These are phyloP conservation scores for Cydonia oblonga DNA, from an alignment of 331 rosid species.

Conservation along the genomic window DNA sequence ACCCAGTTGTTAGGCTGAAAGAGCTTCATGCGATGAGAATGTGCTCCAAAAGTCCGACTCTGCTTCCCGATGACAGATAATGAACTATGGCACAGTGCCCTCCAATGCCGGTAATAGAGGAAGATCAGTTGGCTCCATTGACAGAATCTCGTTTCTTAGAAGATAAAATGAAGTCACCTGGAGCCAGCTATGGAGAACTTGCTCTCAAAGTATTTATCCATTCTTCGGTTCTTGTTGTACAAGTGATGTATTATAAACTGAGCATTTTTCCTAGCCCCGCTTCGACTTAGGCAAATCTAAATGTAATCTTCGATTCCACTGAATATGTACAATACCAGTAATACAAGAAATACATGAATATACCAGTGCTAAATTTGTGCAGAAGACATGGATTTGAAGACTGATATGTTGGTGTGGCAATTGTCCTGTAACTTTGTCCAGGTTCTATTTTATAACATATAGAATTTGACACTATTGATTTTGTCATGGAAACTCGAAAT, in stretches of 20 bases:
- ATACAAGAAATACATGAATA: not conserved
- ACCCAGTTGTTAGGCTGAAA: slow-evolving; percentile 18
- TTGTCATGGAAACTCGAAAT: not conserved
- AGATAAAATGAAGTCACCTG: not conserved
- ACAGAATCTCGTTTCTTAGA: not conserved
- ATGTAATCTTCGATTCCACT: not conserved
- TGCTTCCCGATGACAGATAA: slow-evolving; percentile 17
- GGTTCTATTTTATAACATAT: not conserved
- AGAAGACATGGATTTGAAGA: not conserved
- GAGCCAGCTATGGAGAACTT: not conserved
- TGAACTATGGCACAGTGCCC: not conserved
- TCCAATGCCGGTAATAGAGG: not conserved
- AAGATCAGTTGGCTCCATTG: not conserved
- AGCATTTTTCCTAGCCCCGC: not conserved
- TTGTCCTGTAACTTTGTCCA: not conserved
- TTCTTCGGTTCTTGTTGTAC: not conserved
- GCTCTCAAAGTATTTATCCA: not conserved
- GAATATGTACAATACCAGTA: not conserved
- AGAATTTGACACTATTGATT: not conserved
- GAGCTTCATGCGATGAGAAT: slow-evolving; percentile 26
- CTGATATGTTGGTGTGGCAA: not conserved
- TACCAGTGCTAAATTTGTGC: not conserved
- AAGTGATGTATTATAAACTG: not conserved
- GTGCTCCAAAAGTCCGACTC: slow-evolving; percentile 31
- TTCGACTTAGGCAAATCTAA: not conserved